These are phyloP conservation scores for Penicillium sp. DNA, from an alignment of 2,329 filamentous ascomycete genomes.

Conservation along the genomic window DNA sequence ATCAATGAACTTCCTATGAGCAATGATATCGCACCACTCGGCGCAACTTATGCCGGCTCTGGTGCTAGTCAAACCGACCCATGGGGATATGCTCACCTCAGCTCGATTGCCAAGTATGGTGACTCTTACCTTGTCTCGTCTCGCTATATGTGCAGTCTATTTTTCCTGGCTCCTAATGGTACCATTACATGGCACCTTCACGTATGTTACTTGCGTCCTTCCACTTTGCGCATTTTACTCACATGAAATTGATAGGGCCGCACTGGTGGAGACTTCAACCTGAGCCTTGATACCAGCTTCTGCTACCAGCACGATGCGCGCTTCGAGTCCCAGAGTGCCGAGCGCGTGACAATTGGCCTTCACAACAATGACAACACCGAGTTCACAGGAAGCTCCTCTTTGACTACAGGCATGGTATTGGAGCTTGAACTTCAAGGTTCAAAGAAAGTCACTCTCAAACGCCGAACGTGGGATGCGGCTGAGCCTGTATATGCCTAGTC, in stretches of 20 bases:
- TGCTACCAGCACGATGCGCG: constrained; percentile 35
- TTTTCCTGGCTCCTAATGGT: constrained; percentile 24
- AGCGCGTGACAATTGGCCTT: constrained; percentile 27
- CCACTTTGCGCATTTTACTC: not conserved
- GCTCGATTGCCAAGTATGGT: constrained; percentile 23
- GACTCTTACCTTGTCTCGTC: constrained; percentile 24
- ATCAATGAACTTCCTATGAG: constrained; percentile 19
- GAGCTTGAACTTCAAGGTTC: constrained; percentile 19
- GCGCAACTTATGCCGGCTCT: not conserved
- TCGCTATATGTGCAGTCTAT: constrained; percentile 23
- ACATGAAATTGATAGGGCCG: constrained; percentile 14
- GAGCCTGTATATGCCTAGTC: constrained; percentile 24
- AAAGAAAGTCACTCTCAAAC: constrained; percentile 15
- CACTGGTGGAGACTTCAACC: constrained; percentile 26
- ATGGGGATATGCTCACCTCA: constrained; percentile 26
- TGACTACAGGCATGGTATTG: constrained; percentile 25
- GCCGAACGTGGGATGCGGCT: constrained; percentile 20
- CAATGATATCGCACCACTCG: constrained; percentile 13
- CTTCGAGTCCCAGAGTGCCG: constrained; percentile 27
- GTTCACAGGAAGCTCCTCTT: constrained; percentile 29
- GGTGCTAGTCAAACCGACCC: constrained; percentile 15
- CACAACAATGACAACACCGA: constrained; percentile 31
- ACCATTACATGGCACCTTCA: constrained; percentile 28
- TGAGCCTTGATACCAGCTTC: constrained; percentile 20
- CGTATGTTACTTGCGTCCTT: constrained; percentile 5